Conservation (phyloP, 352 stramenopile species). For the Globisporangium megalacanthum region DNA sequence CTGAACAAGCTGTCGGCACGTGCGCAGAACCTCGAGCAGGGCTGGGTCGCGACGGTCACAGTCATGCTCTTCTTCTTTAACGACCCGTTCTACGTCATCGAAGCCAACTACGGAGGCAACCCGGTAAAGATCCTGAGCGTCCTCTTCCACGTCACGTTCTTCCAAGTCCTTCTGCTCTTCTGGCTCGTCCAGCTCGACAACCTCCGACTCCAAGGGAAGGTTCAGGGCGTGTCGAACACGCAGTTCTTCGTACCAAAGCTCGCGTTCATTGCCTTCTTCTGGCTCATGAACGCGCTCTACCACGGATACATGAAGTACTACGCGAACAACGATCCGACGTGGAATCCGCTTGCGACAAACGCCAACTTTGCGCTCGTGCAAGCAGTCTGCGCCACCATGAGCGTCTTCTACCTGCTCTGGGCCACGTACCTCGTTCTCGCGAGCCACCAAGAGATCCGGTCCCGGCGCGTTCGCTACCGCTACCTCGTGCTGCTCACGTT, state of each 20-base stretch:
- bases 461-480: constrained; percentile 37
- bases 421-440: constrained; percentile 28
- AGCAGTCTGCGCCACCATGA: constrained; percentile 31
- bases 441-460: constrained; percentile 37
- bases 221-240: constrained; percentile 43
- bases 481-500: constrained; percentile 43
- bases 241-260: constrained; percentile 52
- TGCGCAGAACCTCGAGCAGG: constrained; percentile 57
- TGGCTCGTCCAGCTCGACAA: constrained; percentile 59
- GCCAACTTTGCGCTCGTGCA: constrained; percentile 30
- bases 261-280: constrained; percentile 45
- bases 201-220: constrained; percentile 40
- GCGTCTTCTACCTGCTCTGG: constrained; percentile 47
- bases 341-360: constrained; percentile 37
- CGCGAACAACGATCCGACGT: constrained; percentile 46
- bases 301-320: constrained; percentile 63
- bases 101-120: constrained; percentile 44
- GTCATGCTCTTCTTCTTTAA: constrained; percentile 51
- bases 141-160: constrained; percentile 54
- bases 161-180: constrained; percentile 51
- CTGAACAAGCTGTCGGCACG: constrained; percentile 35
- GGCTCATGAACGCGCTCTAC: constrained; percentile 45
- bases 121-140: constrained; percentile 41
- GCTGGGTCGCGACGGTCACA: constrained; percentile 39
- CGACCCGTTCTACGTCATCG: constrained; percentile 51